Conservation (phyloP, 2,329 filamentous ascomycete genomes). For the Botrytis fragariae region DNA sequence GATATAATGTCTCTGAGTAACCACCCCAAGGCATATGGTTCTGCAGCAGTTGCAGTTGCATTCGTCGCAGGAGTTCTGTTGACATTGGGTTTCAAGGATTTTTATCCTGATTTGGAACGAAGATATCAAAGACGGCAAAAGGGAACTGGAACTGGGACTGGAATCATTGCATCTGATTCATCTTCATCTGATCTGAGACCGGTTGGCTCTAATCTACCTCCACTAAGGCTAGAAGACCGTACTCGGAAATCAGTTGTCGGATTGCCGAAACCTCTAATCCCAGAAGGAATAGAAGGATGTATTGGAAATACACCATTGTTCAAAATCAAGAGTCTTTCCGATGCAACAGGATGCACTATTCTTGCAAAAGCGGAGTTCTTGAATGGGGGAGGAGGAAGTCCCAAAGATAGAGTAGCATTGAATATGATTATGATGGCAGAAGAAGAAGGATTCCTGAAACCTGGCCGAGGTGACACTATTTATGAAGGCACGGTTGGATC, state of each 20-base stretch:
- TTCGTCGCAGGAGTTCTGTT: constrained; percentile 76
- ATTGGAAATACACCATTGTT: constrained; percentile 94
- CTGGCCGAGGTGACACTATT: constrained; percentile 84
- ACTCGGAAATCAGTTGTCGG: constrained; percentile 42
- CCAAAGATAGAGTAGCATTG: constrained; percentile 92
- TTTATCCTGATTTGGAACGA: constrained; percentile 71
- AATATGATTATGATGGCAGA: constrained; percentile 86
- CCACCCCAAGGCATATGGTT: constrained; percentile 61
- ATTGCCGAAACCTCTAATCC: constrained; percentile 45
- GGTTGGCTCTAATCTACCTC: constrained; percentile 38
- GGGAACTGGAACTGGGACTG: constrained; percentile 19
- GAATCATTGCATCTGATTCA: constrained; percentile 17
- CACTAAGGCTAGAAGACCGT: constrained; percentile 56
- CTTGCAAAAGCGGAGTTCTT: constrained; percentile 94
- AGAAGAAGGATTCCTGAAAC: constrained; percentile 68
- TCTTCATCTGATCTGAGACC: constrained; percentile 28
- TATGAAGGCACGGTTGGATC: constrained; percentile 97
- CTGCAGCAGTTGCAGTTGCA: constrained; percentile 64
- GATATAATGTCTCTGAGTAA: constrained; percentile 57
- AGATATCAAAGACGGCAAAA: constrained; percentile 53
- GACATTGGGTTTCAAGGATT: constrained; percentile 74
- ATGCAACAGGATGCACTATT: constrained; percentile 84
- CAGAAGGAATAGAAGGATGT: constrained; percentile 81
- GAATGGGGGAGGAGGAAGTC: constrained; percentile 89
- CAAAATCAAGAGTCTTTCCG: constrained; percentile 78